Evolutionary conservation across 1,284 basidiomycete species (phyloP).

Genomic region (Chiua sp.): DNA sequence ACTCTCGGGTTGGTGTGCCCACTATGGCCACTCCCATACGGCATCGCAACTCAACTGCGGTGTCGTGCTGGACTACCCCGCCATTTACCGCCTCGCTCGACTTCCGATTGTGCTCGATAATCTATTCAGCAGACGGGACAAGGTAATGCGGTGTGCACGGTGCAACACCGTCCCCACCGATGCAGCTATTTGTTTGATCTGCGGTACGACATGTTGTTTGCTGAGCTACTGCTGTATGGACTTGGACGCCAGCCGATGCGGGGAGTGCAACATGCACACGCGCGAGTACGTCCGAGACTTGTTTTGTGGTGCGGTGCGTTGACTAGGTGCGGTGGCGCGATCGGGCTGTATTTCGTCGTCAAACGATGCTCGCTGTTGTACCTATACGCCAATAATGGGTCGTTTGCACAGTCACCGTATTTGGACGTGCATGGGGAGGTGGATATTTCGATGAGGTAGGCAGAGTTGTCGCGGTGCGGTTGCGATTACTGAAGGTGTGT

Average conservation of each 20-base stretch:
- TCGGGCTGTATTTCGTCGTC: constrained; percentile 92
- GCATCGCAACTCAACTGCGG: constrained; percentile 75
- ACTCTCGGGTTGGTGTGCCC: constrained; percentile 83
- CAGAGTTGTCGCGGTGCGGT: too few species aligned
- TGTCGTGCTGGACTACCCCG: constrained; percentile 83
- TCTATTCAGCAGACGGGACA: constrained; percentile 72
- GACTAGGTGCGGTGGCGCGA: constrained; percentile 84
- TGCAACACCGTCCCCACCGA: constrained; percentile 86
- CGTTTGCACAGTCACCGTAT: constrained; percentile 91
- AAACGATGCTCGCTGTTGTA: constrained; percentile 95
- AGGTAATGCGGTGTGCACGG: constrained; percentile 72
- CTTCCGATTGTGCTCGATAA: constrained; percentile 87
- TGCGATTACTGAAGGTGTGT: too few species aligned
- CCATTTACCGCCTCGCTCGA: constrained; percentile 83
- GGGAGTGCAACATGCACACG: constrained; percentile 96
- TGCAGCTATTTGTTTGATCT: constrained; percentile 92
- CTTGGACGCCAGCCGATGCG: constrained; percentile 62
- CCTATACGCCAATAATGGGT: constrained; percentile 88
- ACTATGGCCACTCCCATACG: constrained; percentile 78
- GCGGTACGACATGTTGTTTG: constrained; percentile 89
- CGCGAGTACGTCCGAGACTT: constrained; percentile 73
- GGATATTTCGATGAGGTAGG: constrained; percentile 90
- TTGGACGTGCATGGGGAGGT: constrained; percentile 96
- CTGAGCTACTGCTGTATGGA: constrained; percentile 94
- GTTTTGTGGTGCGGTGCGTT: not conserved